phyloP scores from a whole-genome alignment of 805 yeast genomes.

The Metschnikowia reukaufii region DNA sequence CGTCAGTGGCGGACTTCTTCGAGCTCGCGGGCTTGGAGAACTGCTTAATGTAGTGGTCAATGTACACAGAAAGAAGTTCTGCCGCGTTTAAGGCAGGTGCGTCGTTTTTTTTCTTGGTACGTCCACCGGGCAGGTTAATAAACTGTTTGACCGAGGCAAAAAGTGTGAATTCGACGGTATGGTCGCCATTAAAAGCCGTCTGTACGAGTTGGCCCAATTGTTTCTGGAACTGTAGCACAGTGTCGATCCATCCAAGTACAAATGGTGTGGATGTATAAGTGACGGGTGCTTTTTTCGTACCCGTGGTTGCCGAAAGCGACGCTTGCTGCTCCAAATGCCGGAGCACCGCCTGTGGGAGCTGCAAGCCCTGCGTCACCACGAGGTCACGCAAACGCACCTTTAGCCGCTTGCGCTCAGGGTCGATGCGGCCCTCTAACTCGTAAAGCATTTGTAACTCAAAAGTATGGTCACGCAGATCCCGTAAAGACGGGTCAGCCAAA shows the following conservation, averaged over 20 bases:
- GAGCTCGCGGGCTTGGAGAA: slow-evolving; percentile 26
- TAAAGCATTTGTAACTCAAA: slow-evolving; percentile 49
- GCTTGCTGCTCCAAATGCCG: slow-evolving; percentile 14
- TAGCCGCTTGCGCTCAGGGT: slow-evolving; percentile 50
- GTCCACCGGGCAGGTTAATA: slow-evolving; percentile 51
- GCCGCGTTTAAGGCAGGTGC: slow-evolving; percentile 37
- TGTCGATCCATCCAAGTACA: slow-evolving; percentile 70
- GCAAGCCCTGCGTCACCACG: slow-evolving; percentile 48
- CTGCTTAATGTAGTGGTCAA: slow-evolving; percentile 42
- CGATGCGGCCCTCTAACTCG: slow-evolving; percentile 53
- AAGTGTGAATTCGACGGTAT: slow-evolving; percentile 51
- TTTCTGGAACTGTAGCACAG: slow-evolving; percentile 50
- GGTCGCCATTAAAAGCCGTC: slow-evolving; percentile 50
- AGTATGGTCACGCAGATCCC: slow-evolving; percentile 18
- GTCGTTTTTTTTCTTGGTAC: slow-evolving; percentile 45
- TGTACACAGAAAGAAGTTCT: slow-evolving; percentile 39
- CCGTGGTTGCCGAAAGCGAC: slow-evolving; percentile 7
- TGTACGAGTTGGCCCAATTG: slow-evolving; percentile 51
- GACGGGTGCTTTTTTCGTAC: slow-evolving; percentile 9
- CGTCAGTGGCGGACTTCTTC: slow-evolving; percentile 10
- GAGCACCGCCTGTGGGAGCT: slow-evolving; percentile 30
- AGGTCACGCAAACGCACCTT: slow-evolving; percentile 47
- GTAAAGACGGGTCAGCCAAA: neutral
- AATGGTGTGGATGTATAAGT: slow-evolving; percentile 40
- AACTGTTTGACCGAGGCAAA: slow-evolving; percentile 63